Percentiles rank a stretch among this genome's conserved stretches.
Evolutionary conservation across 2,329 filamentous ascomycete genomes (phyloP).

Genomic region (Xylariales sp.): DNA sequence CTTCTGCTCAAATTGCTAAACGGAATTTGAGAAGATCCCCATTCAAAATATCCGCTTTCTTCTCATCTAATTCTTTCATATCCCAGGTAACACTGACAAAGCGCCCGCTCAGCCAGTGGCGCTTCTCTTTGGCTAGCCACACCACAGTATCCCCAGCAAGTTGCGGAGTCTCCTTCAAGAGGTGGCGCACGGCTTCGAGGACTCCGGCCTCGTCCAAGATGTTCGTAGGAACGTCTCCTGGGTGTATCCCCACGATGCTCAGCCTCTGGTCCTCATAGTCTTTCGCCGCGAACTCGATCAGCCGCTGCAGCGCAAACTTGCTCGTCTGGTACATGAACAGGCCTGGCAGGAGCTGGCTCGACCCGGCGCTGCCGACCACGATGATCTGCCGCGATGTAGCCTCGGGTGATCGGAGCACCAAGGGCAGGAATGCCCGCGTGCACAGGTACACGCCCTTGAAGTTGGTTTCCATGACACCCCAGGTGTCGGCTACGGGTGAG

Average conservation of each 20-base stretch:
- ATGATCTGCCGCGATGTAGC: too few species aligned
- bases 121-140: constrained; percentile 13
- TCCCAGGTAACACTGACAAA: constrained; percentile 18
- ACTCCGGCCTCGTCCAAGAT: too few species aligned
- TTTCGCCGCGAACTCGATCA: constrained; percentile 33
- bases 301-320: constrained; percentile 36
- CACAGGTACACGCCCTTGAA: constrained; percentile 22
- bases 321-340: constrained; percentile 37
- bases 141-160: constrained; percentile 17
- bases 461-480: constrained; percentile 22
- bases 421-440: constrained; percentile 18
- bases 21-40: background rate
- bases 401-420: too few species aligned
- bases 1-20: background rate
- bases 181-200: background rate
- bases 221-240: constrained; percentile 31
- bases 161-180: constrained; percentile 14
- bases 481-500: constrained; percentile 19
- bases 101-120: constrained; percentile 16
- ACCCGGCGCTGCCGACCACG: background rate
- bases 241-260: constrained; percentile 33
- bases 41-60: background rate
- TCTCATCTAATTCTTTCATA: constrained; percentile 15
- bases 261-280: constrained; percentile 36
- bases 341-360: constrained; percentile 11